These are phyloP conservation scores for Pseudotsuga menziesii DNA, from an alignment of 75 land plant species.

Conservation along the genomic window DNA sequence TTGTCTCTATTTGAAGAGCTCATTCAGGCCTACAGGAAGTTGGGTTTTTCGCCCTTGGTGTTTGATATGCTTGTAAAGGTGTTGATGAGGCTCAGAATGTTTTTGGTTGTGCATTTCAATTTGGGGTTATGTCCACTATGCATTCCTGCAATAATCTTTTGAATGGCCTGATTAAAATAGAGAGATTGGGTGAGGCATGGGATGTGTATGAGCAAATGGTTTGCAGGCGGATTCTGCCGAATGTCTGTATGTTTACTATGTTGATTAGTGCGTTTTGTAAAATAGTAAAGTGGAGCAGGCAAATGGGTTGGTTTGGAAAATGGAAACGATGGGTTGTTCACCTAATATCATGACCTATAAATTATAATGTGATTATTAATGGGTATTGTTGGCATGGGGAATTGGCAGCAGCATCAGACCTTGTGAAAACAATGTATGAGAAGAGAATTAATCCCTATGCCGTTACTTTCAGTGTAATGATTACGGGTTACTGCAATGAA, in stretches of 20 bases:
- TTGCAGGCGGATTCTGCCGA: slow-evolving; percentile 46
- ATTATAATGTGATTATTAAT: slow-evolving; percentile 53
- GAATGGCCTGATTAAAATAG: slow-evolving; percentile 38
- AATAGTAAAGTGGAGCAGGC: slow-evolving; percentile 39
- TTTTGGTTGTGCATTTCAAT: slow-evolving; percentile 47
- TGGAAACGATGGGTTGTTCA: slow-evolving; percentile 47
- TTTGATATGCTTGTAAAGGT: slow-evolving; percentile 64
- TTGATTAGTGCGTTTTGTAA: slow-evolving; percentile 60
- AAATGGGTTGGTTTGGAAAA: slow-evolving; percentile 26
- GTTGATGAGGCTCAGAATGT: slow-evolving; percentile 36
- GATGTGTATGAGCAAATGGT: slow-evolving; percentile 46
- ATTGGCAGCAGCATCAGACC: slow-evolving; percentile 22
- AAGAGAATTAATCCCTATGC: slow-evolving; percentile 34
- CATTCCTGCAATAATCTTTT: slow-evolving; percentile 47
- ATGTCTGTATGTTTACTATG: slow-evolving; percentile 43
- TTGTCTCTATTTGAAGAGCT: slow-evolving; percentile 30
- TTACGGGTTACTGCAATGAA: slow-evolving; percentile 47
- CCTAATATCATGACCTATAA: slow-evolving; percentile 46
- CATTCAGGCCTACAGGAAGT: slow-evolving; percentile 37
- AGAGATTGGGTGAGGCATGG: slow-evolving; percentile 12
- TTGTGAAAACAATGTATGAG: slow-evolving; percentile 33
- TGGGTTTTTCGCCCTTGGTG: slow-evolving; percentile 37
- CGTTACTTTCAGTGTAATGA: slow-evolving; percentile 46
- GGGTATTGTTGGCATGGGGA: slow-evolving; percentile 44
- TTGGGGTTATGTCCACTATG: slow-evolving; percentile 31